Evolutionary conservation across 1,284 basidiomycete genomes (phyloP), one percentile per base, ranked within the genome.

Genomic region (Trametes pubescens): DNA sequence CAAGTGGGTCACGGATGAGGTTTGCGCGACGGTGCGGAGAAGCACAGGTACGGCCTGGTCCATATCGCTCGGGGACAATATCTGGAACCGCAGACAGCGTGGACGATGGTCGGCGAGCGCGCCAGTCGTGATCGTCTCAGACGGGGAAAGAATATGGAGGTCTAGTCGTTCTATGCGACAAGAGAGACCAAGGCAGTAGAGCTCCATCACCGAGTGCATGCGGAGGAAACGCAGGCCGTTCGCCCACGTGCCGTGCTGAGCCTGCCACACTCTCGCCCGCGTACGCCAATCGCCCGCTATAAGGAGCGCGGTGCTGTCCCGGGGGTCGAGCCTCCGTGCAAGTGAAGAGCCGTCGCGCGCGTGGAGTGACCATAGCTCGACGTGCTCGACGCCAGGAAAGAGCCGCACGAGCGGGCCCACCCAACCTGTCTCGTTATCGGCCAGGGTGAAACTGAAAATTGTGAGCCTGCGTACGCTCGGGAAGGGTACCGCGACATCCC

Each of bases 141-240:
- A 32, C 0, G 47, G 14, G 14, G 21, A 34, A 14, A 21, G 8
- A 7, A 0, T 18, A 11, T 22, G n/a, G 14, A 59, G 9, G 14
- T 53, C 32, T 9, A 59, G n/a, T 4, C 58, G n/a, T 5, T n/a
- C 32, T 14, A 53, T 26, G 29, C 5, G 51, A 22, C 58, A 59
- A 18, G 51, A 47, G 16, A 59, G 44, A 10, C 58, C 58, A 13
- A 59, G 51, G 34, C 43, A 53, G 43, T 53, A 59, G 51, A 53
- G 40, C 43, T 59, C 43, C 51, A 37, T n/a, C 21, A 47, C 2
- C 16, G 34, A 52, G 16, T 9, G 29, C 18, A 53, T 43, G 2
- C 26, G 22, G 44, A 59, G 51, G 44, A n/a, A 46, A 21, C 51
- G 58, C 34, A 59, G 29, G 21, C 58, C 51, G 22, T 26, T n/a